Evolutionary conservation across 352 stramenopile genomes (phyloP), one percentile per base, ranked within the genome.

Genomic region (Phytopythium mirpurense): DNA sequence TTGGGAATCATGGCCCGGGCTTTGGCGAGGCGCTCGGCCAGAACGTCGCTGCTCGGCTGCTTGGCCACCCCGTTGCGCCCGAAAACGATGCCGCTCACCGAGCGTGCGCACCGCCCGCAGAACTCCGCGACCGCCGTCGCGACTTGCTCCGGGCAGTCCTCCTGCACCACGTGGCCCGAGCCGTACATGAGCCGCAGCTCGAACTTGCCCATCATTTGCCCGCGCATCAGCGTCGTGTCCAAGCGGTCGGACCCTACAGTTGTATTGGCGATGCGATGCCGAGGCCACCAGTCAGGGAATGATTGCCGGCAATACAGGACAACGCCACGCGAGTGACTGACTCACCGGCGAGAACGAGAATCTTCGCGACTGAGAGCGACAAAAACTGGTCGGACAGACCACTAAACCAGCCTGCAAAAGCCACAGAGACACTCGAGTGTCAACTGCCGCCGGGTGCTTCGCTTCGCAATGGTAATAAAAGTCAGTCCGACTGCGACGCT

Each of bases 141-240:
- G 41, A 89, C 63, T 56, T 92, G 78, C 21, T 88, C 72, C 2
- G 84, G 84, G 49, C 78, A 90, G 54, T 95, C 82, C 64, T 95
- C 85, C 62, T 95, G 85, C 51, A 95, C 93, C 44, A 82, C 81
- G 51, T 95, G 85, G n/a, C 85, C 86, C n/a, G 78, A 80, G 43
- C 82, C 87, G 56, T 95, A 93, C 54, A 95, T 79, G 32, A 95
- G 60, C 24, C 80, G 68, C 47, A 96, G 74, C 59, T 96, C 83
- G 37, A 95, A 96, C 59, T 96, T 96, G 34, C 87, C 86, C 79
- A 94, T 91, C 87, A 96, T 96, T 61, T 95, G 87, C 8, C 75
- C 87, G 11, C 85, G 80, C 67, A 89, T 89, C 32, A 96, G 68
- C 19, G 85, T 65, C n/a, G 85, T 96, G 59, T 96, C 87, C 4